A percentile compares a stretch with the other conserved stretches of the same genome.
Conservation (phyloP, 768 basidiomycete genomes). For the Suillus luteus region DNA sequence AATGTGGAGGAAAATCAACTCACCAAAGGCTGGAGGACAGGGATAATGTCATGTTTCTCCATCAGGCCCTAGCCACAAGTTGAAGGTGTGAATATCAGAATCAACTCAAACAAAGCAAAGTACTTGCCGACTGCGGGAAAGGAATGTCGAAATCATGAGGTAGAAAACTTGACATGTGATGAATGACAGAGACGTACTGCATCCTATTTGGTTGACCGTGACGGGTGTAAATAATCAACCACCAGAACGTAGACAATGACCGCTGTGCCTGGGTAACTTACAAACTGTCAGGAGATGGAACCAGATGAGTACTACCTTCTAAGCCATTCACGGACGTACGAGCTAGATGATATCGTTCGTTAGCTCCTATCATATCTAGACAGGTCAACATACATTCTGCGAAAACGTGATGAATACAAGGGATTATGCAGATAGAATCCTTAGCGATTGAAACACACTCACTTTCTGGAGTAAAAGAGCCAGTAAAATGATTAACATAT, state of each 20-base stretch:
- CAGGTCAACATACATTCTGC: neutral
- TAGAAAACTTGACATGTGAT: neutral
- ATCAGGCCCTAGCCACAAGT: neutral
- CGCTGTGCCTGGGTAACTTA: neutral
- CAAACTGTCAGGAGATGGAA: neutral
- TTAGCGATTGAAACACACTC: neutral
- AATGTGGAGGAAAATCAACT: neutral
- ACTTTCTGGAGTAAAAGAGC: neutral
- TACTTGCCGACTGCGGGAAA: neutral
- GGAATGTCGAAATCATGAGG: neutral
- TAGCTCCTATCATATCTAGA: neutral
- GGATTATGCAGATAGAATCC: too few relatives aligned
- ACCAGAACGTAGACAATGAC: neutral
- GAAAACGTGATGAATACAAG: neutral
- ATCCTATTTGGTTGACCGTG: neutral
- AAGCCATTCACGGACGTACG: neutral
- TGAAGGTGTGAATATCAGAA: neutral
- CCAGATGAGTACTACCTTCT: neutral
- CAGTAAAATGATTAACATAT: neutral
- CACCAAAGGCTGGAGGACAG: neutral
- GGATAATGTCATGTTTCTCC: accelerated
- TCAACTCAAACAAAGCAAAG: neutral
- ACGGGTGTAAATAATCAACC: neutral
- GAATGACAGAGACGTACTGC: neutral
- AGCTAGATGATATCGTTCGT: neutral